Conservation (phyloP, 2,329 filamentous ascomycete species). For the Cadophora sp. region DNA sequence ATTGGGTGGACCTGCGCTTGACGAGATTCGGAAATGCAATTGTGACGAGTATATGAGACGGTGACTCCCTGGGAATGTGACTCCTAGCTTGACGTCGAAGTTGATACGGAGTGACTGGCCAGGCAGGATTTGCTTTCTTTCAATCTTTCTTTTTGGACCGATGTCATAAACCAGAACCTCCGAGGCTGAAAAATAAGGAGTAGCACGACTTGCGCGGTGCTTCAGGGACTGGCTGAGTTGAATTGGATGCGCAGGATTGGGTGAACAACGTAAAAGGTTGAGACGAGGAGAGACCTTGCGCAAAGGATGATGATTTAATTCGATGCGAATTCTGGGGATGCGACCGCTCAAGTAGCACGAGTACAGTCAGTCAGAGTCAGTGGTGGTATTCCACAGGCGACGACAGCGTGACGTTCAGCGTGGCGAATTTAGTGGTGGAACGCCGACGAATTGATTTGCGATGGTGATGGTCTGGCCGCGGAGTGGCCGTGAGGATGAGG, state of each 20-base stretch:
- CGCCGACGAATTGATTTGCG: slow-evolving; percentile 12
- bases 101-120: not conserved
- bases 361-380: slow-evolving; percentile 5
- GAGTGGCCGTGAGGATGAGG: slow-evolving; percentile 2
- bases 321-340: slow-evolving; percentile 12
- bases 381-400: slow-evolving; percentile 1
- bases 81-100: not conserved
- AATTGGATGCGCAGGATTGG: slow-evolving; percentile 8
- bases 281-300: not conserved
- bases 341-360: slow-evolving; percentile 11
- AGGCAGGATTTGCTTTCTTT: not conserved
- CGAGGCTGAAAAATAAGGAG: slow-evolving; percentile 3
- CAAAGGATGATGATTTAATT: slow-evolving; percentile 7
- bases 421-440: slow-evolving; percentile 18
- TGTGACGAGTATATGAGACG: slow-evolving; percentile 8
- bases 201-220: slow-evolving; percentile 5
- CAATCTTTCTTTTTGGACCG: not conserved
- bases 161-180: slow-evolving; percentile 1
- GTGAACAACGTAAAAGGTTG: not conserved
- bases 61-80: not conserved
- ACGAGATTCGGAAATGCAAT: slow-evolving; percentile 1
- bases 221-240: not conserved
- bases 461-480: slow-evolving; percentile 1
- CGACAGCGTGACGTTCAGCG: slow-evolving; percentile 24
- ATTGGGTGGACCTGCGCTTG: slow-evolving; percentile 9